Conservation (phyloP, 345 rosid genomes). For the Boechera stricta region DNA sequence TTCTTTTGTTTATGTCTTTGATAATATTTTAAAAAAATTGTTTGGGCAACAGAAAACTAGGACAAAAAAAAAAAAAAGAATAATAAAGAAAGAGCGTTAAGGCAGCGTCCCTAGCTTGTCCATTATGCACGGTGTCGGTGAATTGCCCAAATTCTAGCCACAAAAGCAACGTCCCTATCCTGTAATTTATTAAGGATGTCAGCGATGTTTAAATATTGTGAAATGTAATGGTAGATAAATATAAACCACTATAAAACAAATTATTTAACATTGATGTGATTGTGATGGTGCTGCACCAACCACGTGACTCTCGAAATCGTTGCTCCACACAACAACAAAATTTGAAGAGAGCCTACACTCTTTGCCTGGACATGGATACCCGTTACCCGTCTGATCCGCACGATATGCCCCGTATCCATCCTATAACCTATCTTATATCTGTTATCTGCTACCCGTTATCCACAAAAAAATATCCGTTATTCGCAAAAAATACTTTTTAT, state of each 20-base stretch:
- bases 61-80: no score
- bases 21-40: no score
- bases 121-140: neutral
- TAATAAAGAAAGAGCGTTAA: neutral
- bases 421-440: no score
- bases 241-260: neutral
- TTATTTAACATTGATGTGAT: neutral
- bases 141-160: neutral
- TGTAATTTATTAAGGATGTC: neutral
- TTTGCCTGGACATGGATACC: no score
- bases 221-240: neutral
- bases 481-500: no score
- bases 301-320: neutral
- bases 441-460: no score
- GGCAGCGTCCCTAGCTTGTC: neutral
- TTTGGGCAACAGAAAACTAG: no score
- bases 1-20: no score
- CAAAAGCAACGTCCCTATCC: neutral
- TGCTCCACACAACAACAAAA: neutral
- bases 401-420: no score
- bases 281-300: constrained; percentile 26
- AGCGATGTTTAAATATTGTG: neutral
- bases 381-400: no score
- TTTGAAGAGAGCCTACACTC: neutral
- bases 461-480: no score